Percentiles rank a stretch among this genome's conserved stretches.
Evolutionary conservation across 2,329 filamentous ascomycete species (phyloP).

Genomic region (Plectosphaerella plurivora): DNA sequence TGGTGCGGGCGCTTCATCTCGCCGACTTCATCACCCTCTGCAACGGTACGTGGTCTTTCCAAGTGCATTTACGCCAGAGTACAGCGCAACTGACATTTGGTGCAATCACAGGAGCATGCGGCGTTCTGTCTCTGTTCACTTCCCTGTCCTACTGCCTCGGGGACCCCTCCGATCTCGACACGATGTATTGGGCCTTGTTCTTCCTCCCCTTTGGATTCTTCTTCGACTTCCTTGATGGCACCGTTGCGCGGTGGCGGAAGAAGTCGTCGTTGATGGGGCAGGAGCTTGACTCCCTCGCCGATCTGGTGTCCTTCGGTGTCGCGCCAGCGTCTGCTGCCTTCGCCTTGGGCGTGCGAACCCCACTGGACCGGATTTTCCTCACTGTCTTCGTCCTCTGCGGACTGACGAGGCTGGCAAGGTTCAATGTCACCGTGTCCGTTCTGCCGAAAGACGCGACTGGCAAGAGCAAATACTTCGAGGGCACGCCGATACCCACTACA

Average conservation of each 20-base stretch:
- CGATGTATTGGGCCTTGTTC: slow-evolving; percentile 76
- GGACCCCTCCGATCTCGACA: slow-evolving; percentile 57
- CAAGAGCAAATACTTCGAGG: slow-evolving; percentile 95
- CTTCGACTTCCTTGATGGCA: slow-evolving; percentile 98
- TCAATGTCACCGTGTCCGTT: slow-evolving; percentile 90
- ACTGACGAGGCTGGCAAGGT: slow-evolving; percentile 86
- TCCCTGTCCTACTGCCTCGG: slow-evolving; percentile 89
- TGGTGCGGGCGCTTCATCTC: slow-evolving; percentile 67
- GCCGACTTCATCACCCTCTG: slow-evolving; percentile 81
- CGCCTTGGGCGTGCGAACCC: slow-evolving; percentile 79
- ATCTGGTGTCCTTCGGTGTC: slow-evolving; percentile 93
- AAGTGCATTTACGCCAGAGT: background rate
- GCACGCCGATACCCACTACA: slow-evolving; percentile 91
- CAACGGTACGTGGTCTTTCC: slow-evolving; percentile 51
- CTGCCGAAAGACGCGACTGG: slow-evolving; percentile 89
- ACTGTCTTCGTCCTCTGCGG: slow-evolving; percentile 93
- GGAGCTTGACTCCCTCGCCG: slow-evolving; percentile 91
- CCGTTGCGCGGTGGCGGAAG: slow-evolving; percentile 91
- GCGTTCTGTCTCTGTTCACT: slow-evolving; percentile 92
- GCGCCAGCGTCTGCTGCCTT: slow-evolving; percentile 85
- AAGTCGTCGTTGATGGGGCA: slow-evolving; percentile 98
- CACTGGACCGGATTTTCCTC: slow-evolving; percentile 73
- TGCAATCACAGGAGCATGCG: slow-evolving; percentile 43
- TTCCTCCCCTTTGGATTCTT: slow-evolving; percentile 93
- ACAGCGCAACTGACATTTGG: slow-evolving; percentile 1